These are phyloP conservation scores for Kwoniella botswanensis DNA, from an alignment of 768 basidiomycete genomes.

Conservation along the genomic window DNA sequence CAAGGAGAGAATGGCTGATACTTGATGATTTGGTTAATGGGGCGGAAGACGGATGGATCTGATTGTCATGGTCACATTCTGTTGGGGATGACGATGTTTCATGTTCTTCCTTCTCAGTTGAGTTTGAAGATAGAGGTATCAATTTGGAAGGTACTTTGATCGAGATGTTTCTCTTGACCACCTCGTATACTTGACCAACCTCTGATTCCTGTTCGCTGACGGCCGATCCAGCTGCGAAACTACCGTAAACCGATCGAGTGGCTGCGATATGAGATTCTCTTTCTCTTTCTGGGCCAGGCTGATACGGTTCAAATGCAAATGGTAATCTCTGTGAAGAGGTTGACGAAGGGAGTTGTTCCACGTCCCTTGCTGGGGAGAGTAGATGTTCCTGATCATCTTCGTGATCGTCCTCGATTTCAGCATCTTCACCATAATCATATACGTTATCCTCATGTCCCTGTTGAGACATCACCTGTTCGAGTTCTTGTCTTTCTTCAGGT, in stretches of 20 bases:
- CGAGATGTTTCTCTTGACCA: constrained; percentile 42
- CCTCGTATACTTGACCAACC: constrained; percentile 45
- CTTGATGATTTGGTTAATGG: constrained; percentile 7
- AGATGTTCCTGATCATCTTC: not conserved
- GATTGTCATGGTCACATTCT: not conserved
- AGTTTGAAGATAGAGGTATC: constrained; percentile 6
- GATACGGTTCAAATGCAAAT: not conserved
- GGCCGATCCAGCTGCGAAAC: constrained; percentile 35
- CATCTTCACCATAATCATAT: constrained; percentile 35
- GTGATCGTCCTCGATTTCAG: constrained; percentile 10
- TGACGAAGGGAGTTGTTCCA: not conserved
- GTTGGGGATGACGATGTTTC: not conserved
- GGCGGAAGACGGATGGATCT: not conserved
- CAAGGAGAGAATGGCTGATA: constrained; percentile 18
- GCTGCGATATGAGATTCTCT: constrained; percentile 16
- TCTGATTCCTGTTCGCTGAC: constrained; percentile 46
- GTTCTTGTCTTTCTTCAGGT: constrained; percentile 23
- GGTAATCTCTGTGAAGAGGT: constrained; percentile 12
- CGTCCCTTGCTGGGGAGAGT: not conserved
- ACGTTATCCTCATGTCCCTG: constrained; percentile 19
- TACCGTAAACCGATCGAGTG: constrained; percentile 29
- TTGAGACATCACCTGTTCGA: constrained; percentile 25
- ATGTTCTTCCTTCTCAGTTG: not conserved
- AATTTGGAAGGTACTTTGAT: constrained; percentile 34
- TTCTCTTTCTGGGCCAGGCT: not conserved